phyloP scores from a whole-genome alignment of 345 rosid species.

The Eucalyptus erythrocorys region DNA sequence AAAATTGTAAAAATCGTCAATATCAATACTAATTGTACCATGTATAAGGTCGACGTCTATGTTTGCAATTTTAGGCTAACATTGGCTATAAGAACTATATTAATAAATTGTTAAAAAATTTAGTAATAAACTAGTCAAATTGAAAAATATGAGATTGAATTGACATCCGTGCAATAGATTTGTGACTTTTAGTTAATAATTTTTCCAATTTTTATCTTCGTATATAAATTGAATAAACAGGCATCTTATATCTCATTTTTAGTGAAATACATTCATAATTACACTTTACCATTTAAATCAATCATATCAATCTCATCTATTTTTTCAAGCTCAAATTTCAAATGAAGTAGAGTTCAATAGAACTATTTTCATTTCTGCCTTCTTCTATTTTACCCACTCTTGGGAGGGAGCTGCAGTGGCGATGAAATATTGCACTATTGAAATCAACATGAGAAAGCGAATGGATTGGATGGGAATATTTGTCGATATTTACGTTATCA shows the following conservation, averaged over 20 bases:
- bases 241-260: not conserved
- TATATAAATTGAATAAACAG: not conserved
- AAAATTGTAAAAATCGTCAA: no score
- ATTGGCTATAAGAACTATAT: no score
- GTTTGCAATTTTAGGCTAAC: no score
- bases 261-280: not conserved
- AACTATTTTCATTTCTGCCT: not conserved
- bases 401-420: not conserved
- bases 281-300: not conserved
- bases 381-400: not conserved
- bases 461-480: not conserved
- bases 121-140: no score
- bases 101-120: no score
- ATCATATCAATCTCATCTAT: no score
- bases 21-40: no score
- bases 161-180: fast-evolving
- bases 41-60: fast-evolving
- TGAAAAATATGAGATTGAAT: no score
- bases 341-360: not conserved
- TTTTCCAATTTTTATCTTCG: no score
- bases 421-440: not conserved
- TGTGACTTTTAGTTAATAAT: no score
- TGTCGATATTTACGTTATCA: not conserved
- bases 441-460: not conserved
- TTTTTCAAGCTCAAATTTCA: not conserved